Base-by-base conservation (phyloP, 345 rosid species). In the Eucalyptus erythrocorys region DNA sequence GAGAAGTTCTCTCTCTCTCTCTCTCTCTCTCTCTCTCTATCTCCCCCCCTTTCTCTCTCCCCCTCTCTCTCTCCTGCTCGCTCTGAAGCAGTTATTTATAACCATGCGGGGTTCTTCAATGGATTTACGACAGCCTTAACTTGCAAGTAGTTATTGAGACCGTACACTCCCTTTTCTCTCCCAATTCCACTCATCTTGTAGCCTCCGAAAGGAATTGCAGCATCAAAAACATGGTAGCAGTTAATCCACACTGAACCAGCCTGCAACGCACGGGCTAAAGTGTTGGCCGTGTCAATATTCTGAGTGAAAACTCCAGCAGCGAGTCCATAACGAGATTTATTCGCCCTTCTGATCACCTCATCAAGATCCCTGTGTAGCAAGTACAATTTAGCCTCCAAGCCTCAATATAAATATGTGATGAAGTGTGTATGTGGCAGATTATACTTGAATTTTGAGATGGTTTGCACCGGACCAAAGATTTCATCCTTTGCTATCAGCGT, bases 391-490 rank as follows among this genome's bases (percentile, higher is more conserved):
- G 82, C 47, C 81, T 76, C 45, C 27, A 12, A 37, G 27, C 82
- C 47, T 37, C 42, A 8, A 85, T 32, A 43, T 13, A 15, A 34
- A 34, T 40, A 21, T 48, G 76, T 8, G 24, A 71, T 45, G 55
- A 85, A n/a, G 86, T 71, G 21, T 17, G 45, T 68, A 43, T 76
- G 82, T 5, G n/a, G 26, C 37, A 64, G 53, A 48, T 30, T 76
- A 12, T 88, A 98, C 99, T 92, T 98, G 96, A 92, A 98, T 89
- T 98, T 98, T 71, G 92, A 91, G 90, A 98, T 97, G 88, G 97
- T 90, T 90, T 97, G 99, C 64, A 98, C 99, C 2, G 99, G 99
- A 42, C 99, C 99, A n/a, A 98, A 98, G 87, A 98, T 98, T 93
- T 98, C 99, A 19, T 98, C 99, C 85, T 87, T 91, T 5, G 99